phyloP scores from a whole-genome alignment of 108 stramenopile genomes.

The Craspedostauros australis region DNA sequence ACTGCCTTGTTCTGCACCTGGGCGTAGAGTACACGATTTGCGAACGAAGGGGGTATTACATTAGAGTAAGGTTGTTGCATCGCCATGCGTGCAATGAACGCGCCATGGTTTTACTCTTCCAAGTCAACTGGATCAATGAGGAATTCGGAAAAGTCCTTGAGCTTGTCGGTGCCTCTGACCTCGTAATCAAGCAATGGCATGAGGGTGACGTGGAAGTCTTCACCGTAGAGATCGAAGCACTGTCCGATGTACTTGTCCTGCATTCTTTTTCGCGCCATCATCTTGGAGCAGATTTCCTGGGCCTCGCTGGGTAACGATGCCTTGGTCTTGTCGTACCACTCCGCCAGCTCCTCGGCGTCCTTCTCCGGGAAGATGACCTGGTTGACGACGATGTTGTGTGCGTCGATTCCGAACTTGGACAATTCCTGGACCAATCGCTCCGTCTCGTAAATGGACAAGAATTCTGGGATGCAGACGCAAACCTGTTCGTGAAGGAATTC shows the following conservation, averaged over 20 bases:
- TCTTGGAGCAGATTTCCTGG: conserved; percentile 91
- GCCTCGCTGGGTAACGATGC: conserved; percentile 81
- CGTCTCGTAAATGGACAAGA: conserved; percentile 98
- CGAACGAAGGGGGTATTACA: no score
- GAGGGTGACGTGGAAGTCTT: conserved; percentile 96
- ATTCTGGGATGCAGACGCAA: conserved; percentile 99
- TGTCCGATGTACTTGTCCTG: conserved; percentile 99
- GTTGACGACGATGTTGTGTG: conserved; percentile 99
- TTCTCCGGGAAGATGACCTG: conserved; percentile 99
- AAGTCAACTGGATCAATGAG: conserved; percentile 88
- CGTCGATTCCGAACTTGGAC: conserved; percentile 97
- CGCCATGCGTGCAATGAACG: no score
- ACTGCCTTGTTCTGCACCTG: no score
- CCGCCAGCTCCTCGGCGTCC: conserved; percentile 91
- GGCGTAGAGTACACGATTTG: no score
- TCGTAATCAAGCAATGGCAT: conserved; percentile 98
- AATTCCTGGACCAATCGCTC: conserved; percentile 99
- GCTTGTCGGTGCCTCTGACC: conserved; percentile 86
- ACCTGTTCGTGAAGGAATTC: conserved; percentile 7
- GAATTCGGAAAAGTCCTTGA: conserved; percentile 81
- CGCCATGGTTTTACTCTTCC: conserved; percentile 38
- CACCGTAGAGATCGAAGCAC: conserved; percentile 97
- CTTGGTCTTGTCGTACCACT: conserved; percentile 87
- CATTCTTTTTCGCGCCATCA: conserved; percentile 97
- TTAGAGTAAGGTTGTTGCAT: no score